These are phyloP conservation scores for Neoboletus subvelutipes DNA, from an alignment of 768 basidiomycete species.

Conservation along the genomic window DNA sequence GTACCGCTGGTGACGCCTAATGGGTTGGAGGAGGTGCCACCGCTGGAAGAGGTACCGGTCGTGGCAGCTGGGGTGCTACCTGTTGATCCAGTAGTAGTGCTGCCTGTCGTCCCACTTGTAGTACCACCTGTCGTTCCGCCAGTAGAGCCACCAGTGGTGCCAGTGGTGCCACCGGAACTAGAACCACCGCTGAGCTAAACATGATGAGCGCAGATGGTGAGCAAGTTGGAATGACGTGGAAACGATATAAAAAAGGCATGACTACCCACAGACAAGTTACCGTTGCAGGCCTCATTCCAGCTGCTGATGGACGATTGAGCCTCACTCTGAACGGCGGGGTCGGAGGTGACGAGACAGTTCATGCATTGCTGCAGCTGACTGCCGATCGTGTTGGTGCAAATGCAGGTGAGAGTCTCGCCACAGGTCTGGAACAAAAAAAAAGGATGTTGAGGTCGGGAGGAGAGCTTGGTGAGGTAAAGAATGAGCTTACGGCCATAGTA, in stretches of 20 bases:
- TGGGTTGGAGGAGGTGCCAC: not conserved
- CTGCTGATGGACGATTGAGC: constrained; percentile 12
- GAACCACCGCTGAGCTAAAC: constrained; percentile 16
- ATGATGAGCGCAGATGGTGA: not conserved
- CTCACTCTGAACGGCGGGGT: not conserved
- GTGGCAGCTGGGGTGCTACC: not conserved
- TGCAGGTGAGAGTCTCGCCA: not conserved
- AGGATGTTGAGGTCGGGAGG: not conserved
- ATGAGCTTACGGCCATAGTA: constrained; percentile 18
- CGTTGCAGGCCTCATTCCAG: constrained; percentile 21
- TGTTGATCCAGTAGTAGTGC: not conserved
- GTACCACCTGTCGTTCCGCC: not conserved
- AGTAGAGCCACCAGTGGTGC: not conserved
- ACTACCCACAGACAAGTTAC: constrained; percentile 19
- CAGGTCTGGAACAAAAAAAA: constrained; percentile 8
- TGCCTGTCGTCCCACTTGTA: not conserved
- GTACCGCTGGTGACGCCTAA: not conserved
- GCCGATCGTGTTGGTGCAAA: constrained; percentile 15
- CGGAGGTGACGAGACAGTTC: constrained; percentile 15
- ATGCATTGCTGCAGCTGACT: constrained; percentile 18
- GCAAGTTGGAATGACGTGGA: not conserved
- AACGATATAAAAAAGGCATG: no score
- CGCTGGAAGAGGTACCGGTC: not conserved
- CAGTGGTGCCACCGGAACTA: not conserved
- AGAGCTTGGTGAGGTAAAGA: not conserved